Evolutionary conservation across 2,329 filamentous ascomycete species (phyloP), one percentile per base, ranked within the genome.

Genomic region (Venturia pyrina): DNA sequence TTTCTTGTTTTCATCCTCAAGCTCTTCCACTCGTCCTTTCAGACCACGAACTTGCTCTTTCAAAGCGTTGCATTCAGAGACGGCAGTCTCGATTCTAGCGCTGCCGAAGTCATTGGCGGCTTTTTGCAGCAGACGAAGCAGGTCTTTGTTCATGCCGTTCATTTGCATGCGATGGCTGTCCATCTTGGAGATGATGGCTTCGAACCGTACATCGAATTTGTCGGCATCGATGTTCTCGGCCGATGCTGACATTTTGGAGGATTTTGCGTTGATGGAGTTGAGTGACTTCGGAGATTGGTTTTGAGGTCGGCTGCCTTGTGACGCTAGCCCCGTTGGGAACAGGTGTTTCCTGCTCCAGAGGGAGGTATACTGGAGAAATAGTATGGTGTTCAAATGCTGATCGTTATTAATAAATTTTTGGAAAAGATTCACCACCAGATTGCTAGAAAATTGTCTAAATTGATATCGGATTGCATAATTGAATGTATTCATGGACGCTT

Each of bases 1-100:
- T n/a, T 57, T 57, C 32, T 57, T 57, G 50, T 57, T 57, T 11
- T 57, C 50, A 57, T 57, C 50, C 32, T 57, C 50, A 57, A 57
- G 50, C 50, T 57, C 50, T 57, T 57, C 50, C 6, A 57, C 10
- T 15, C 50, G 24, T 32, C 50, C 32, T 37, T 57, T 57, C 50
- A 57, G 28, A 5, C 50, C 50, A 57, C 32, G 24, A 11, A 57
- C 50, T 57, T 57, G 50, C 32, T 57, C 50, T 21, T 57, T 57
- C 4, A 57, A 13, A 6, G 50, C 50, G 32, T 57, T 57, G 24
- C 32, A 37, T 34, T 57, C 50, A 5, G 50, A 32, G 28, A 57
- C 50, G 50, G 50, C 50, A 17, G 24, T 34, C 6, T 57, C 50
- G 32, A 57, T 32, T 19, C 50, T 32, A 57, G 50, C 50, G 28